A percentile compares a stretch with the other conserved stretches of the same genome.
Conservation (phyloP, 2,329 filamentous ascomycete species). For the Colletotrichum sp. region DNA sequence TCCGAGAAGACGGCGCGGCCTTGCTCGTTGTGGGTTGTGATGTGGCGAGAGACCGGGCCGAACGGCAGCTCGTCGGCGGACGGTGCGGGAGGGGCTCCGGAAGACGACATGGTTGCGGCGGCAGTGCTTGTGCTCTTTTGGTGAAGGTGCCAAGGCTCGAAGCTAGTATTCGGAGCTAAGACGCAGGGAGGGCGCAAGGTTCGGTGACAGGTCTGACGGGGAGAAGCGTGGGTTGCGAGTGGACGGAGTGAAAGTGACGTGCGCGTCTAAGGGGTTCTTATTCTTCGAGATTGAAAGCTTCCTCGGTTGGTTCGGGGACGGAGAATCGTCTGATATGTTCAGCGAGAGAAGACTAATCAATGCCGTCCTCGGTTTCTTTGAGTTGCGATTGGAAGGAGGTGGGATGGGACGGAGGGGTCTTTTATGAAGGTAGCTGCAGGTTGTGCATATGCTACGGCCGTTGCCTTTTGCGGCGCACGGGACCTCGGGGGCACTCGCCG, state of each 20-base stretch:
- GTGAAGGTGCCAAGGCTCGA: background rate
- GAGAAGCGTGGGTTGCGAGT: background rate
- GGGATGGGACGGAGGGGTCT: background rate
- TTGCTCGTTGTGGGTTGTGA: constrained; percentile 30
- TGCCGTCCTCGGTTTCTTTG: background rate
- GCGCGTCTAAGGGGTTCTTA: background rate
- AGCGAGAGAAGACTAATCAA: background rate
- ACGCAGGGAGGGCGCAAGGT: background rate
- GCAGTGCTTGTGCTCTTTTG: background rate
- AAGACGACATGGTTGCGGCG: background rate
- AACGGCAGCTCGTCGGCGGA: constrained; percentile 4
- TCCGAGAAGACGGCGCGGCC: constrained; percentile 29
- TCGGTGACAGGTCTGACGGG: background rate
- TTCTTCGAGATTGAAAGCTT: background rate
- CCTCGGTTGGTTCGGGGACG: background rate
- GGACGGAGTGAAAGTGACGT: background rate
- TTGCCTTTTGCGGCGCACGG: constrained; percentile 9
- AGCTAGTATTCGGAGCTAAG: background rate
- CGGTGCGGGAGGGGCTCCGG: background rate
- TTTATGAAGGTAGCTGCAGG: background rate
- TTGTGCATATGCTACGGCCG: background rate
- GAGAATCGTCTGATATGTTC: background rate
- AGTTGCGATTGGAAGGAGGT: background rate
- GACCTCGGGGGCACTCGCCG: background rate
- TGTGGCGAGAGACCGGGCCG: constrained; percentile 17